These are phyloP conservation scores for Inga oerstediana DNA, from an alignment of 306 rosid genomes.

Conservation along the genomic window DNA sequence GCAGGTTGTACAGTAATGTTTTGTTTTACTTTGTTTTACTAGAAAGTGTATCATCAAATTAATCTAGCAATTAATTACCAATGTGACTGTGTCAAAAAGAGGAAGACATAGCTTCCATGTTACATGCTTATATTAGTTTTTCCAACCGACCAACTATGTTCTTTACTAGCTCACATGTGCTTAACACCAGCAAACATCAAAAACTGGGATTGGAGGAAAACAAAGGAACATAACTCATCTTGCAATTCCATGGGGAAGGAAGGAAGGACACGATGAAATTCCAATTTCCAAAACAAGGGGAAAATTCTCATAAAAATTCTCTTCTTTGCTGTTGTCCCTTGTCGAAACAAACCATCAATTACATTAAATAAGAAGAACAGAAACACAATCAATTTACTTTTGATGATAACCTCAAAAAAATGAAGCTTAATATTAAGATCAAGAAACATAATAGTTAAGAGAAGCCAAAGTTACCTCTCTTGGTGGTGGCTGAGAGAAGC, in stretches of 20 bases:
- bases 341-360: not conserved
- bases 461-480: slow-evolving; percentile 67
- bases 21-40: not conserved
- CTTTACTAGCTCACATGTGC: not conserved
- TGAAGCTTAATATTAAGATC: not conserved
- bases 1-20: not conserved
- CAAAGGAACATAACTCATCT: not conserved
- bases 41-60: not conserved
- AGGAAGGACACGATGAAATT: not conserved
- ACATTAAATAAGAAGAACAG: not conserved
- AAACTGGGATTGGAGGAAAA: not conserved
- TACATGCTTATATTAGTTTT: not conserved
- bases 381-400: not conserved
- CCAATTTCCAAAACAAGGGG: not conserved
- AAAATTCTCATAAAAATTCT: not conserved
- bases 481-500: slow-evolving; percentile 97
- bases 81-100: not conserved
- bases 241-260: not conserved
- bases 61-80: not conserved
- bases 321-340: not conserved
- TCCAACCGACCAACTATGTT: not conserved
- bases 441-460: not conserved
- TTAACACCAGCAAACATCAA: not conserved
- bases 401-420: not conserved
- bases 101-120: not conserved